Conservation (phyloP, 768 basidiomycete genomes). For the Boletus speciosus region DNA sequence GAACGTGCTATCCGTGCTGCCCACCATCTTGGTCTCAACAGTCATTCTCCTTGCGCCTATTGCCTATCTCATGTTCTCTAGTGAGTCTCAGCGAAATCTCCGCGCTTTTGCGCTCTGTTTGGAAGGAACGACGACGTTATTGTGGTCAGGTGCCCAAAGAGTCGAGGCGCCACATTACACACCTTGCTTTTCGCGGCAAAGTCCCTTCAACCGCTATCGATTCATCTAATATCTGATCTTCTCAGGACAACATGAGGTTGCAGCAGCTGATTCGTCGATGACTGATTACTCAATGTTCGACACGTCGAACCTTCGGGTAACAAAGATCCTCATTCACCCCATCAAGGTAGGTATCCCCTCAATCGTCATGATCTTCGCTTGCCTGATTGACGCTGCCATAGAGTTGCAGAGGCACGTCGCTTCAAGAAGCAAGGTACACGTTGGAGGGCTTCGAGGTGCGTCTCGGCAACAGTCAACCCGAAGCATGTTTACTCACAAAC, state of each 20-base stretch:
- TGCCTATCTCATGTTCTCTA: constrained; percentile 15
- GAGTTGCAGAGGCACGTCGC: constrained; percentile 71
- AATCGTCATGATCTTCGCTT: neutral
- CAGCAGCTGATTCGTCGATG: neutral
- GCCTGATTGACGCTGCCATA: constrained; percentile 24
- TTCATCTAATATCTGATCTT: constrained; percentile 14
- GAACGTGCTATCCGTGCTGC: constrained; percentile 3
- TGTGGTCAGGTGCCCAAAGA: neutral
- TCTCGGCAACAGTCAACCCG: neutral
- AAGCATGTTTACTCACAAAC: neutral
- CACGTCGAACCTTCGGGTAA: constrained; percentile 39
- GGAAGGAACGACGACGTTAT: neutral
- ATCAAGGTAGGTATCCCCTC: constrained; percentile 55
- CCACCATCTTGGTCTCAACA: constrained; percentile 9
- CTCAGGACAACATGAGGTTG: constrained; percentile 2
- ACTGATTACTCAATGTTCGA: constrained; percentile 24
- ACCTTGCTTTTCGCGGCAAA: neutral
- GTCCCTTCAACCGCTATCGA: neutral
- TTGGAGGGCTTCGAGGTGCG: constrained; percentile 63
- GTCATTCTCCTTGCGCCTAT: constrained; percentile 11
- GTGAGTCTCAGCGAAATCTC: constrained; percentile 13
- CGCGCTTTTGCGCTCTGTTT: neutral
- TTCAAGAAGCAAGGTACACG: constrained; percentile 53
- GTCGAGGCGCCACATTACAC: neutral
- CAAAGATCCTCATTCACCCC: constrained; percentile 62